Evolutionary conservation across 306 rosid genomes (phyloP).

Genomic region (Medicago lupulina): DNA sequence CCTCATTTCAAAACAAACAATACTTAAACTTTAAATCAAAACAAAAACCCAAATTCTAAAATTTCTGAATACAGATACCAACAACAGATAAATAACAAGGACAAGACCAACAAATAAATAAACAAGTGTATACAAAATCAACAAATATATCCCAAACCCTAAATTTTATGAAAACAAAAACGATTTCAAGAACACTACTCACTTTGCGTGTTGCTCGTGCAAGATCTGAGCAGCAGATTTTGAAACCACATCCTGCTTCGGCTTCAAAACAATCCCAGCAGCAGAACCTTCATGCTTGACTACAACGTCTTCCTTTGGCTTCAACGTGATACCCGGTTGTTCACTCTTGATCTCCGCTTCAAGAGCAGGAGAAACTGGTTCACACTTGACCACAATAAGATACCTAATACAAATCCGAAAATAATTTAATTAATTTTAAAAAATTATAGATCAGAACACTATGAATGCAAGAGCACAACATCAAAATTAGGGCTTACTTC

Average conservation of each 20-base stretch:
- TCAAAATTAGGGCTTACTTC: slow-evolving; percentile 56
- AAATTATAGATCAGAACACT: neutral
- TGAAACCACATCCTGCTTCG: slow-evolving; percentile 69
- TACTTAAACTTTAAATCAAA: too few relatives aligned
- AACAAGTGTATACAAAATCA: too few relatives aligned
- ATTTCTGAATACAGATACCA: neutral
- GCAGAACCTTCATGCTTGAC: slow-evolving; percentile 42
- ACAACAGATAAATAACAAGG: too few relatives aligned
- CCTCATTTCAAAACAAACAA: neutral
- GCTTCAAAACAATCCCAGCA: slow-evolving; percentile 66
- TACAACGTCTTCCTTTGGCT: slow-evolving; percentile 51
- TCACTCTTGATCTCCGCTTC: slow-evolving; percentile 66
- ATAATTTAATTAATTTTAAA: neutral
- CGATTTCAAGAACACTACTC: slow-evolving; percentile 40
- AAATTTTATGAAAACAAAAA: neutral
- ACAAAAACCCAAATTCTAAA: neutral
- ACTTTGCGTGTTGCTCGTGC: slow-evolving; percentile 79
- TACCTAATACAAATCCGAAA: slow-evolving; percentile 52
- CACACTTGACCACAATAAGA: slow-evolving; percentile 74
- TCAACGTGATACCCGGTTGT: slow-evolving; percentile 41
- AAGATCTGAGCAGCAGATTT: slow-evolving; percentile 94
- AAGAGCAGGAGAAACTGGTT: slow-evolving; percentile 74
- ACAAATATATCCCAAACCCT: neutral
- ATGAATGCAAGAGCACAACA: neutral
- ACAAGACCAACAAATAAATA: too few relatives aligned